Percentiles rank a stretch among this genome's conserved stretches.
phyloP scores from a whole-genome alignment of 345 rosid species.

The Diplotaxis tenuifolia region DNA sequence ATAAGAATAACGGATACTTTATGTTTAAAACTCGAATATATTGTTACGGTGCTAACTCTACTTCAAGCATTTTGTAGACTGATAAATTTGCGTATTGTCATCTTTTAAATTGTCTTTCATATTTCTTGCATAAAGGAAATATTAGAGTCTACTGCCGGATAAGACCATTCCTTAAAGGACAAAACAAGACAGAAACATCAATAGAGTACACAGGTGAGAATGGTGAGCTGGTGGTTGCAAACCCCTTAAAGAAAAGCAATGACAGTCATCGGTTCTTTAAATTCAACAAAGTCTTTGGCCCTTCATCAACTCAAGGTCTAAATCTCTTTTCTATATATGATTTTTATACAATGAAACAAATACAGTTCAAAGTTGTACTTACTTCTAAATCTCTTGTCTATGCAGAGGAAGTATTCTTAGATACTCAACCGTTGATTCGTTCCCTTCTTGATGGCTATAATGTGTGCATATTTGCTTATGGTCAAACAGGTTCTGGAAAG shows the following conservation, averaged over 20 bases:
- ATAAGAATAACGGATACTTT: no score
- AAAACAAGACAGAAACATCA: constrained; percentile 58
- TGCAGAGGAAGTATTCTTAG: not conserved
- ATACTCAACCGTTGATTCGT: not conserved
- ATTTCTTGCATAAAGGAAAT: constrained; percentile 48
- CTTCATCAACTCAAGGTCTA: constrained; percentile 72
- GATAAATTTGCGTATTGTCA: not conserved
- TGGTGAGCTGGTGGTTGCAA: constrained; percentile 74
- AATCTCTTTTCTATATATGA: not conserved
- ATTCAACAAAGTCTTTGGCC: constrained; percentile 81
- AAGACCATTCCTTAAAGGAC: constrained; percentile 77
- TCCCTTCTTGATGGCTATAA: not conserved
- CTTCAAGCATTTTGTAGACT: not conserved
- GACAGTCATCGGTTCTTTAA: constrained; percentile 66
- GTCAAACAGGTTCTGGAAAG: not conserved
- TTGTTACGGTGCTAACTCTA: not conserved
- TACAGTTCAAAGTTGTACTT: no score
- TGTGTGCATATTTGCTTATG: constrained; percentile 1
- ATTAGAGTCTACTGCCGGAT: constrained; percentile 89
- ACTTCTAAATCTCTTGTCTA: no score
- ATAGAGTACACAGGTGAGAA: constrained; percentile 73
- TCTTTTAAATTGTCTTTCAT: not conserved
- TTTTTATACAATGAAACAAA: not conserved
- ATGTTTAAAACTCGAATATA: no score
- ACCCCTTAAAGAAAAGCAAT: constrained; percentile 71